phyloP scores from a whole-genome alignment of 1,284 basidiomycete species.

The Boletus hoseneyae region DNA sequence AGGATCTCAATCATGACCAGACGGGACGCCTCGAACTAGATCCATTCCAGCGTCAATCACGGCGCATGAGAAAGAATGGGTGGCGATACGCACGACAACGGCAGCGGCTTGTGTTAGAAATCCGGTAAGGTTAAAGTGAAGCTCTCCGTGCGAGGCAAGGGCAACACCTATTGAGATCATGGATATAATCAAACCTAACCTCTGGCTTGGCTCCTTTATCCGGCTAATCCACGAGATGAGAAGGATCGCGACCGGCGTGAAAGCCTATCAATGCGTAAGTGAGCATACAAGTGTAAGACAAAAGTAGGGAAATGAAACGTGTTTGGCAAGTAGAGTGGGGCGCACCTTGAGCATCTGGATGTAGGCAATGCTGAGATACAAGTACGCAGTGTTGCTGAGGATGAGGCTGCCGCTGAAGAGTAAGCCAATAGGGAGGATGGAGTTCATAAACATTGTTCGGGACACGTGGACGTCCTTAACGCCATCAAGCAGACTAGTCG shows the following conservation, averaged over 20 bases:
- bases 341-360: conserved; percentile 97
- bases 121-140: conserved; percentile 81
- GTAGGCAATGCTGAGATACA: conserved; percentile 88
- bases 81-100: conserved; percentile 54
- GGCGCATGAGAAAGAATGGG: neutral
- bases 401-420: conserved; percentile 93
- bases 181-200: conserved; percentile 79
- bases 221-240: conserved; percentile 91
- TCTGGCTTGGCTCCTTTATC: conserved; percentile 84
- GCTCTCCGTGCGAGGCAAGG: conserved; percentile 84
- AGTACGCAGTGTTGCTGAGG: conserved; percentile 92
- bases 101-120: conserved; percentile 84
- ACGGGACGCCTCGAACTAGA: conserved; percentile 81
- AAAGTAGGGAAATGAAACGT: neutral
- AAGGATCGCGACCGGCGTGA: conserved; percentile 94
- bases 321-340: neutral
- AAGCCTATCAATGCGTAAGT: conserved; percentile 58
- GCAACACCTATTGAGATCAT: conserved; percentile 93
- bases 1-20: conserved; percentile 97
- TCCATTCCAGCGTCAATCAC: conserved; percentile 7
- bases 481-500: conserved; percentile 87
- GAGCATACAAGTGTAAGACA: neutral
- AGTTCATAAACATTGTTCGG: conserved; percentile 77
- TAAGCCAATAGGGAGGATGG: conserved; percentile 90
- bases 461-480: conserved; percentile 86